These are phyloP conservation scores for Colletotrichum caudatum DNA, from an alignment of 2,329 filamentous ascomycete species.

Conservation along the genomic window DNA sequence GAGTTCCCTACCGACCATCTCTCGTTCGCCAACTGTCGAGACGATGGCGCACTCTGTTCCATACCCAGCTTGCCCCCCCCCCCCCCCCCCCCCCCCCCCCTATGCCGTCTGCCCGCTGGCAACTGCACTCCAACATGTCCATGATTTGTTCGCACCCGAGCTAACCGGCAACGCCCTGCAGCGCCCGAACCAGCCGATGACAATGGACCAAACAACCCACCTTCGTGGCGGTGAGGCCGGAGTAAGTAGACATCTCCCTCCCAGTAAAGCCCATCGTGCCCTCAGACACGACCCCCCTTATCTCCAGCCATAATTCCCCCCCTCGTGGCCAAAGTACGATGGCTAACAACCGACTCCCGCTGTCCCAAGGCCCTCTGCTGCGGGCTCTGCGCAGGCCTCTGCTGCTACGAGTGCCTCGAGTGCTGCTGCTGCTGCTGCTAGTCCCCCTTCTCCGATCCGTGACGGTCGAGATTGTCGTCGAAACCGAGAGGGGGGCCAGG, in stretches of 20 bases:
- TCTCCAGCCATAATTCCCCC: neutral
- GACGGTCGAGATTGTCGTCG: neutral
- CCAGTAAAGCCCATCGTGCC: neutral
- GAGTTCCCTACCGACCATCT: conserved; percentile 42
- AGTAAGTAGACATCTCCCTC: conserved; percentile 46
- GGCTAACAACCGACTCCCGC: conserved; percentile 23
- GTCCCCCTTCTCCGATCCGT: neutral
- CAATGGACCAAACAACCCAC: conserved; percentile 45
- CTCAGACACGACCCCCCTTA: neutral
- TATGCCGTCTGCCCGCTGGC: neutral
- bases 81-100: no score
- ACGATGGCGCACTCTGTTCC: neutral
- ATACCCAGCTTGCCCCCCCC: neutral
- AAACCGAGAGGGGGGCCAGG: neutral
- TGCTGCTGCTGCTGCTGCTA: conserved; percentile 48
- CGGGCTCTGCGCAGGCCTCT: conserved; percentile 55
- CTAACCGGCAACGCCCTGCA: conserved; percentile 34
- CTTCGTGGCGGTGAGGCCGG: conserved; percentile 53
- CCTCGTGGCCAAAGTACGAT: neutral
- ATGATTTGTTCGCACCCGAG: neutral
- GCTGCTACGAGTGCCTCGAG: conserved; percentile 53
- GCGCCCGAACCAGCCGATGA: conserved; percentile 53
- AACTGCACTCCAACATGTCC: neutral
- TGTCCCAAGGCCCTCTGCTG: conserved; percentile 53
- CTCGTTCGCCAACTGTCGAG: neutral